Base-by-base conservation (phyloP, 148 eudicot genomes). In the Heliosperma pusillum region DNA sequence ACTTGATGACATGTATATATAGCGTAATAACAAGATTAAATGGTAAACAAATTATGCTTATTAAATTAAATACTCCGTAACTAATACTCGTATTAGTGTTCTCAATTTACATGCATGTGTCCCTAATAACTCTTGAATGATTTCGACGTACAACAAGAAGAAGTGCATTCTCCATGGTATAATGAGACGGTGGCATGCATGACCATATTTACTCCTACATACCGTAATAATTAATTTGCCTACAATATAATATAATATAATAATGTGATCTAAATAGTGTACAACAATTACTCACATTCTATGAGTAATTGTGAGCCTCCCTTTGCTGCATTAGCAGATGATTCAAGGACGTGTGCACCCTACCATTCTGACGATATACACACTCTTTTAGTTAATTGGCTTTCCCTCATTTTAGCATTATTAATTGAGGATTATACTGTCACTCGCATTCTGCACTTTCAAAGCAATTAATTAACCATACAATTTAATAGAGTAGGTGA, bases 261-360 rank as follows among this genome's bases (percentile, higher is more conserved):
- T n/a, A n/a, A n/a, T n/a, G n/a, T n/a, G n/a, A n/a, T n/a, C n/a
- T n/a, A n/a, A n/a, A n/a, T 50, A 50, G 9, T 58, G 30, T 25
- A 61, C 30, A 61, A 61, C 65, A 58, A 58, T 20, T 58, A 61
- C 25, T 61, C 30, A 25, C 27, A 61, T 61, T 61, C 10, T 24
- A 12, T 33, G n/a, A 26, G n/a, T 13, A 63, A 63, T 10, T 10
- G 33, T 11, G 67, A 20, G 67, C 40, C 17, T 63, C 15, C 16
- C 13, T 1, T 63, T 11, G 67, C 67, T 63, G 17, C 67, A 63
- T 63, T 63, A 27, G 27, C 67, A 63, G 67, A 63, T 63, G 33
- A 11, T 63, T 63, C 40, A 26, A 15, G 40, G 17, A 63, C n/a
- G 29, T 63, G 33, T 63, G 20, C 67, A 63, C 67, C 67, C n/a